These are phyloP conservation scores for Boletus vermiculosoides DNA, from an alignment of 768 basidiomycete genomes.

Conservation along the genomic window DNA sequence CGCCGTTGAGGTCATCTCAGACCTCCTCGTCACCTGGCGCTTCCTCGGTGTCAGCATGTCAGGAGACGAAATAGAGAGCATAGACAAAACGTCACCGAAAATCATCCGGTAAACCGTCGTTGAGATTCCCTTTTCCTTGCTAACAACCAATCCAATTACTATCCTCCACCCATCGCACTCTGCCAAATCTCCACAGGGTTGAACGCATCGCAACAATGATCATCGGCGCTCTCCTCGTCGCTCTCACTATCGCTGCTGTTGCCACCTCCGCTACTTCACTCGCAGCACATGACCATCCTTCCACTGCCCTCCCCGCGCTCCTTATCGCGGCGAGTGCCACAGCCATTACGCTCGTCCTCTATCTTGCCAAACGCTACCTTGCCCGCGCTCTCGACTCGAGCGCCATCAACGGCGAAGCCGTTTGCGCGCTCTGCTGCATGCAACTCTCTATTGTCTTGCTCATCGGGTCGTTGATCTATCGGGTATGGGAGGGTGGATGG, in stretches of 20 bases:
- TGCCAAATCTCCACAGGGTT: constrained; percentile 22
- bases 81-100: not conserved
- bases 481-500: constrained; percentile 46
- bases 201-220: constrained; percentile 37
- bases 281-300: constrained; percentile 36
- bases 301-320: constrained; percentile 39
- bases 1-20: constrained; percentile 45
- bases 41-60: constrained; percentile 36
- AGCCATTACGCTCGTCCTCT: constrained; percentile 41
- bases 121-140: not conserved
- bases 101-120: constrained; percentile 14
- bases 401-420: constrained; percentile 43
- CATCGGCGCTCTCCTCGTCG: constrained; percentile 39
- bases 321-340: constrained; percentile 44
- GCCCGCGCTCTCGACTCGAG: constrained; percentile 45
- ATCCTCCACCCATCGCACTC: not conserved
- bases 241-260: constrained; percentile 39
- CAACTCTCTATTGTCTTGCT: constrained; percentile 45
- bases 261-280: constrained; percentile 37
- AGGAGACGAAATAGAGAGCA: constrained; percentile 29
- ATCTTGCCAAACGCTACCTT: constrained; percentile 45
- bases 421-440: constrained; percentile 43
- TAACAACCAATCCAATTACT: not conserved
- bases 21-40: constrained; percentile 45
- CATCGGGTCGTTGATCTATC: constrained; percentile 39